Evolutionary conservation across 495 filamentous ascomycete genomes (phyloP).

Genomic region (Amorphotheca resinae): DNA sequence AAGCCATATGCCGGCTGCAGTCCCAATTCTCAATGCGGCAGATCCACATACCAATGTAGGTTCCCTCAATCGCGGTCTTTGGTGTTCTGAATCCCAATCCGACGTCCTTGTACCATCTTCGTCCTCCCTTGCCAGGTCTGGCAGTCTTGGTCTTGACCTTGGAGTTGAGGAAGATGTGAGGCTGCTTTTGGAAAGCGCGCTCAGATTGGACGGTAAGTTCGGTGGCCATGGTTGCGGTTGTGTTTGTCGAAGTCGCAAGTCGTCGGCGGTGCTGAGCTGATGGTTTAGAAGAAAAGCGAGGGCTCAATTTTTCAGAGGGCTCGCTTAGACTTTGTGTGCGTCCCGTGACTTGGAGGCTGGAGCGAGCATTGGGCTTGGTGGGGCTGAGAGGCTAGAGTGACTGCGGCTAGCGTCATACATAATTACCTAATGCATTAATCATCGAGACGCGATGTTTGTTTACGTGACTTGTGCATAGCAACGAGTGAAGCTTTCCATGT

Average conservation of each 20-base stretch:
- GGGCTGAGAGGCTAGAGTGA: too few relatives aligned
- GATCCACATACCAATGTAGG: slow-evolving; percentile 84
- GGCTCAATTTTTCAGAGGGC: slow-evolving; percentile 2
- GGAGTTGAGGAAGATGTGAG: slow-evolving; percentile 95
- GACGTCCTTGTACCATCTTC: slow-evolving; percentile 99
- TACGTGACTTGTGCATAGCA: slow-evolving; percentile 6
- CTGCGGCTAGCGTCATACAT: too few relatives aligned
- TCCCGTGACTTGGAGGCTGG: background rate
- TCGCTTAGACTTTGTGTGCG: slow-evolving; percentile 5
- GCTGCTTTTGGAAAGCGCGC: slow-evolving; percentile 98
- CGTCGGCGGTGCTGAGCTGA: slow-evolving; percentile 6
- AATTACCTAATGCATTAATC: too few relatives aligned
- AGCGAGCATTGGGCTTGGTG: too few relatives aligned
- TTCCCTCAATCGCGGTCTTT: slow-evolving; percentile 93
- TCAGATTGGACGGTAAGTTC: slow-evolving; percentile 96
- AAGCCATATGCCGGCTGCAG: too few relatives aligned
- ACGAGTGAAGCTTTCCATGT: slow-evolving; percentile 6
- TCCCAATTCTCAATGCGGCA: too few relatives aligned
- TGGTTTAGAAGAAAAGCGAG: background rate
- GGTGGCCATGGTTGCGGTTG: slow-evolving; percentile 83
- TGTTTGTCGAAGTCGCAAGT: slow-evolving; percentile 20
- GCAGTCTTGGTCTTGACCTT: slow-evolving; percentile 78
- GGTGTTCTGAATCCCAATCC: slow-evolving; percentile 97
- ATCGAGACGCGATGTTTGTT: slow-evolving; percentile 16
- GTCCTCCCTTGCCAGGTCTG: slow-evolving; percentile 69